Conservation (phyloP, 306 rosid species). For the Vigna radiata region DNA sequence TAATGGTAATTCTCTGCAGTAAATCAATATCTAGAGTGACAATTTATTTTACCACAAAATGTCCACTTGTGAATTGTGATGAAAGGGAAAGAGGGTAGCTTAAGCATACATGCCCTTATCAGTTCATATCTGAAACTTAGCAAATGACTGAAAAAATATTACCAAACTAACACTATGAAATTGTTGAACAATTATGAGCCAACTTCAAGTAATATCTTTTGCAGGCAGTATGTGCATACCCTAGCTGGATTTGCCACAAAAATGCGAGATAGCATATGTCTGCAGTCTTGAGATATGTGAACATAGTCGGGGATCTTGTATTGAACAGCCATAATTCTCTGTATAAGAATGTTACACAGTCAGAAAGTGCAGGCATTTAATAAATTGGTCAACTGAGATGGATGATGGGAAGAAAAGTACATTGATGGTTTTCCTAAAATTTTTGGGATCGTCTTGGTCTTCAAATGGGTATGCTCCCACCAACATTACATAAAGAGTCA, state of each 20-base stretch:
- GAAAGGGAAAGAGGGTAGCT: background rate
- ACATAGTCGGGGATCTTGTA: conserved; percentile 92
- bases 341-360: conserved; percentile 45
- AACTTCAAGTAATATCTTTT: conserved; percentile 32
- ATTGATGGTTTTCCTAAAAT: conserved; percentile 87
- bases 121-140: conserved; percentile 18
- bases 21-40: conserved; percentile 43
- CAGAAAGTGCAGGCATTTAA: conserved; percentile 17
- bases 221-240: conserved; percentile 52
- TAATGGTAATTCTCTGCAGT: conserved; percentile 74
- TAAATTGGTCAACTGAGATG: conserved; percentile 25
- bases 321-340: conserved; percentile 88
- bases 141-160: conserved; percentile 6
- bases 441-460: conserved; percentile 83
- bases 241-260: conserved; percentile 73
- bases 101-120: background rate
- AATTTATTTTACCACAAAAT: conserved; percentile 24
- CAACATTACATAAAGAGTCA: conserved; percentile 88
- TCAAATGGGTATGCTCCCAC: conserved; percentile 95
- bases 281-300: conserved; percentile 86
- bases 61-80: background rate
- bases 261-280: conserved; percentile 76
- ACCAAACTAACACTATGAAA: conserved; percentile 3
- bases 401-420: conserved; percentile 47
- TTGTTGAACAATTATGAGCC: conserved; percentile 23